A percentile compares a stretch with the other conserved stretches of the same genome.
Evolutionary conservation across 352 stramenopile genomes (phyloP).

Genomic region (Phytophthora pistaciae): DNA sequence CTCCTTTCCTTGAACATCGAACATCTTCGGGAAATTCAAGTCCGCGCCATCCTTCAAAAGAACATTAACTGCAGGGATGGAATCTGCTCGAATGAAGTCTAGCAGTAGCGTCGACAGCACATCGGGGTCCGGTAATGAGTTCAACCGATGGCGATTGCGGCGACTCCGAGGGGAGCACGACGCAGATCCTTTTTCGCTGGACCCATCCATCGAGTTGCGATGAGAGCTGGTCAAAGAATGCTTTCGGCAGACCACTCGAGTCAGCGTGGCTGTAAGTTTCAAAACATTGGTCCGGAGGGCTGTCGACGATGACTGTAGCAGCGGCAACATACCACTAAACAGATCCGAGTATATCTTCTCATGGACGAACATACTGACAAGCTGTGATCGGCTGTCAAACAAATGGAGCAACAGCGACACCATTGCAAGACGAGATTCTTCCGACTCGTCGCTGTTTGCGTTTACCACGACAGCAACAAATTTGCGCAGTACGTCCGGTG

Average conservation of each 20-base stretch:
- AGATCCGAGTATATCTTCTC: conserved; percentile 68
- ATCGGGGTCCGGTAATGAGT: conserved; percentile 70
- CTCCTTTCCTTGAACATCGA: conserved; percentile 58
- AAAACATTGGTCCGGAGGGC: conserved; percentile 50
- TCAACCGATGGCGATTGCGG: conserved; percentile 45
- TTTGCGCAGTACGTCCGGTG: conserved; percentile 56
- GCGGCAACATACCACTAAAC: conserved; percentile 57
- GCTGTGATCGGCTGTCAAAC: conserved; percentile 60
- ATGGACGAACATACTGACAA: conserved; percentile 68
- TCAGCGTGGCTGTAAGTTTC: conserved; percentile 66
- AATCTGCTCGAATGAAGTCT: conserved; percentile 80
- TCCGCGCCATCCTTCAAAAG: conserved; percentile 83
- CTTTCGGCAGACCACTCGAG: conserved; percentile 61
- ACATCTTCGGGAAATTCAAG: conserved; percentile 62
- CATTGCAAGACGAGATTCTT: conserved; percentile 76
- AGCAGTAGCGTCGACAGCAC: conserved; percentile 69
- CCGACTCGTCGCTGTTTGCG: conserved; percentile 56
- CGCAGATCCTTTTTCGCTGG: conserved; percentile 2
- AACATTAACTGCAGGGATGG: conserved; percentile 71
- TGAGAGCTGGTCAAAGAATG: conserved; percentile 29
- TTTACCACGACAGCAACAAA: conserved; percentile 66
- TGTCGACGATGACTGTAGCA: conserved; percentile 55
- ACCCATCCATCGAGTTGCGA: conserved; percentile 16
- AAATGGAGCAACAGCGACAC: conserved; percentile 72
- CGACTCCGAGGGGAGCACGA: conserved; percentile 12